Evolutionary conservation across 164 flowering plant genomes (phyloP).

Genomic region (Hamamelis virginiana): DNA sequence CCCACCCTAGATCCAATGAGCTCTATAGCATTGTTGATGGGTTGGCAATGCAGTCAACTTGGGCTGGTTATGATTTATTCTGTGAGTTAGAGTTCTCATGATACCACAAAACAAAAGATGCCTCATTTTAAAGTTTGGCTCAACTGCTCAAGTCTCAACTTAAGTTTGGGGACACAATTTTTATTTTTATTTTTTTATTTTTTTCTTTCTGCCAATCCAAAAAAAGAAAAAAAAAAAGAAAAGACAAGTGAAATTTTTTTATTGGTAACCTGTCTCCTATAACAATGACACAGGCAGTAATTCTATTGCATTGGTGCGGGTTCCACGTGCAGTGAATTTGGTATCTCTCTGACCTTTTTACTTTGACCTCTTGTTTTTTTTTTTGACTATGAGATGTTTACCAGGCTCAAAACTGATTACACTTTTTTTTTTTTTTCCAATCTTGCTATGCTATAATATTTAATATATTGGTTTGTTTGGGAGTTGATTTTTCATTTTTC

Average conservation of each 20-base stretch:
- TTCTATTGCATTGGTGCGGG: conserved; percentile 45
- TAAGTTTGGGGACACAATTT: no score
- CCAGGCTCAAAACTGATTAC: neutral
- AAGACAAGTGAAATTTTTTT: neutral
- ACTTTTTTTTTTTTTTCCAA: neutral
- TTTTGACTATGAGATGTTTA: neutral
- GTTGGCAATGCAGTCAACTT: conserved; percentile 23
- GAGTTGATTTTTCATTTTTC: no score
- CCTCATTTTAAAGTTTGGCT: no score
- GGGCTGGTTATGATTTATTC: no score
- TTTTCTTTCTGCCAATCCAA: no score
- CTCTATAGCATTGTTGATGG: conserved; percentile 25
- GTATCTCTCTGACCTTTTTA: conserved; percentile 34
- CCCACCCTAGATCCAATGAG: conserved; percentile 32
- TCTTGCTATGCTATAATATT: neutral
- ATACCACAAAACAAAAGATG: no score
- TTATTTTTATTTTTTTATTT: no score
- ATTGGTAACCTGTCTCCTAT: conserved; percentile 22
- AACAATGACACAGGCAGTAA: conserved; percentile 47
- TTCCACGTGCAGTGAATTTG: conserved; percentile 81
- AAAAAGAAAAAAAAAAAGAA: no score
- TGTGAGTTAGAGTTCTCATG: no score
- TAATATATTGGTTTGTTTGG: no score
- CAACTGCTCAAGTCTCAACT: no score
- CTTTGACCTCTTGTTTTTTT: neutral